Evolutionary conservation across 163 green algal species (phyloP), one percentile per base, ranked within the genome.

Genomic region (Volvox carteri): DNA sequence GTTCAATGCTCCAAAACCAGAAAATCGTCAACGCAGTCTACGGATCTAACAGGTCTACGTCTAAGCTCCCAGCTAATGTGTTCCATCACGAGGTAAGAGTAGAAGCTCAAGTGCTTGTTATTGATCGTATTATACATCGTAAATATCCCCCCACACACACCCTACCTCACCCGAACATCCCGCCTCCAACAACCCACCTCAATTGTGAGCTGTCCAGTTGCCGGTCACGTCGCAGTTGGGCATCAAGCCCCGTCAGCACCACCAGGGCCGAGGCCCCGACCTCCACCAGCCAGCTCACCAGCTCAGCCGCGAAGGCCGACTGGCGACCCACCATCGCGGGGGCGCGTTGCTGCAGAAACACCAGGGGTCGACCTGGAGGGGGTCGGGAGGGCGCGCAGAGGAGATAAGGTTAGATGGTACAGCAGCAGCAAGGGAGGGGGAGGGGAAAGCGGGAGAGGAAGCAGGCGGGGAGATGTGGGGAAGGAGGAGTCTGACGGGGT

Each of bases 301-400:
- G 60, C 60, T 90, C 90, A 4, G 87, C 21, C 19, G 92, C 94
- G 70, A 94, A 96, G 18, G 77, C 84, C 1, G 68, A 30, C 72
- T 97, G 94, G 12, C 91, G 90, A 44, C 96, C 96, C 16, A 90
- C 74, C 4, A 91, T 89, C 9, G 93, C 92, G 16, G 96, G 94
- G 0, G 94, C 90, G 8, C 96, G 90, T 86, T 98, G 96, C 91
- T 98, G 96, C 37, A 97, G 85, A 19, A 97, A 65, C 33, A 94
- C 72, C 30, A 89, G 39, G 23, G 48, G 67, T 1, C 25, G 50
- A 30, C 80, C 75, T 84, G 75, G 18, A 52, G 8, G 11, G 58
- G 19, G 33, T 30, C 58, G 11, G 58, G 19, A n/a, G n/a, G n/a
- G 35, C n/a, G 62, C 12, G 62, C 30, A 33, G n/a, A 74, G 62